Conservation (phyloP, 805 yeast genomes). For the Saccharomycopsis selenospora region DNA sequence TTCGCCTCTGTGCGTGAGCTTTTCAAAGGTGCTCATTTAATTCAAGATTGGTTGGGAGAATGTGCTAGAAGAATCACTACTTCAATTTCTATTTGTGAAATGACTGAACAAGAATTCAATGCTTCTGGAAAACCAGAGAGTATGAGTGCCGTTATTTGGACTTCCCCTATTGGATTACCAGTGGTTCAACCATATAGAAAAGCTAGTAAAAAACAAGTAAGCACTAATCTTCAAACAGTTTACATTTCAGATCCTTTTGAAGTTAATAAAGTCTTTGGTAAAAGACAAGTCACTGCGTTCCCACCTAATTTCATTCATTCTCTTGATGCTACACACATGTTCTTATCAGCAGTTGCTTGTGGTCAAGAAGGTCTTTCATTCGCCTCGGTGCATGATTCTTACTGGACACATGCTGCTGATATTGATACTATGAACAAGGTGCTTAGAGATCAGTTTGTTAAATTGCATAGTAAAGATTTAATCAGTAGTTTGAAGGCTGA, state of each 20-base stretch:
- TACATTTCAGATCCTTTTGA: conserved; percentile 83
- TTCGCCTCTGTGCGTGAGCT: conserved; percentile 78
- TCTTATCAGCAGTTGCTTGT: conserved; percentile 77
- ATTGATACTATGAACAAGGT: conserved; percentile 62
- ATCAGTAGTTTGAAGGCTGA: conserved; percentile 66
- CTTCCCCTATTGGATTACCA: conserved; percentile 91
- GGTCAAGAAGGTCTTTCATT: conserved; percentile 57
- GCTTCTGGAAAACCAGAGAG: conserved; percentile 42
- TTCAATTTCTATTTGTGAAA: conserved; percentile 47
- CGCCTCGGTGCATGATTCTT: conserved; percentile 96
- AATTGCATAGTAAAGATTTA: conserved; percentile 67
- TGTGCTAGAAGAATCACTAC: conserved; percentile 76
- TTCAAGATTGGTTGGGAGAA: conserved; percentile 93
- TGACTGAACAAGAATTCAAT: conserved; percentile 26
- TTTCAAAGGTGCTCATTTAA: conserved; percentile 86
- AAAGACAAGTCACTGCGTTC: conserved; percentile 88
- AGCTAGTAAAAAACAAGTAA: conserved; percentile 52
- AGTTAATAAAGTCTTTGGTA: conserved; percentile 71
- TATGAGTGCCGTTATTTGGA: conserved; percentile 92
- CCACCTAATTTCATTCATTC: conserved; percentile 96
- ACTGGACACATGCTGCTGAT: conserved; percentile 94
- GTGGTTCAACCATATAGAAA: conserved; percentile 95
- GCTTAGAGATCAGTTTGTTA: conserved; percentile 73
- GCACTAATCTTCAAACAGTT: conserved; percentile 85
- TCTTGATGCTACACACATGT: conserved; percentile 94